A percentile compares a stretch with the other conserved stretches of the same genome.
Evolutionary conservation across 768 basidiomycete species (phyloP).

Genomic region (Pisolithus albus): DNA sequence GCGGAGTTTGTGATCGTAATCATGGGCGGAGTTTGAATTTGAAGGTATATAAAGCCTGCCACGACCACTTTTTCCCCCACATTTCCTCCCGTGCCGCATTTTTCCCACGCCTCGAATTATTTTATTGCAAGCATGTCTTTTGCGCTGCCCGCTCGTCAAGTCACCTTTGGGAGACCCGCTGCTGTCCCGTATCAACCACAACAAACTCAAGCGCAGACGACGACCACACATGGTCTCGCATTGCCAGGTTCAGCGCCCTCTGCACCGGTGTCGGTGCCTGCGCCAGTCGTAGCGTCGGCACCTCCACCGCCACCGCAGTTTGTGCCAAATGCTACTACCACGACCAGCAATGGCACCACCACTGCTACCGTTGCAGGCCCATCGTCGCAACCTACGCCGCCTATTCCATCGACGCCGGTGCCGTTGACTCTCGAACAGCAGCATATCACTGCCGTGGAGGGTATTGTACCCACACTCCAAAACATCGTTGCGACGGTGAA

Average conservation of each 20-base stretch:
- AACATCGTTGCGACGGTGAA: constrained; percentile 99
- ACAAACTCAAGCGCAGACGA: constrained; percentile 30
- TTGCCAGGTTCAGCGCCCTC: constrained; percentile 30
- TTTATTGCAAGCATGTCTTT: constrained; percentile 40
- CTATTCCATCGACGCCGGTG: constrained; percentile 60
- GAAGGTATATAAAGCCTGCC: constrained; percentile 21
- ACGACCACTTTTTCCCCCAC: constrained; percentile 5
- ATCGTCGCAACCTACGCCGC: constrained; percentile 44
- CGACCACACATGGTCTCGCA: constrained; percentile 49
- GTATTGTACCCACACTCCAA: constrained; percentile 98
- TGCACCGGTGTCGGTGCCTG: constrained; percentile 31
- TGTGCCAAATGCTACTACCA: constrained; percentile 26
- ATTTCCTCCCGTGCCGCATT: constrained; percentile 22
- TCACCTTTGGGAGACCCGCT: constrained; percentile 67
- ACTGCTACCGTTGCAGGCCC: constrained; percentile 49
- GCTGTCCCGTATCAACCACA: constrained; percentile 39
- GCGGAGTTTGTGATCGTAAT: constrained; percentile 11
- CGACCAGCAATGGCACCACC: constrained; percentile 25
- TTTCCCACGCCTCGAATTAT: constrained; percentile 18
- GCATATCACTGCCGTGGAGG: constrained; percentile 94
- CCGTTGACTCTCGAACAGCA: constrained; percentile 85
- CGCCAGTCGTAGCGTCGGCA: constrained; percentile 18
- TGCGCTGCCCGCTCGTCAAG: constrained; percentile 70
- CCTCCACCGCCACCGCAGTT: constrained; percentile 2
- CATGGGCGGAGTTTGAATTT: constrained; percentile 26